Evolutionary conservation across 306 rosid species (phyloP).

Genomic region (Vigna nakashimae): DNA sequence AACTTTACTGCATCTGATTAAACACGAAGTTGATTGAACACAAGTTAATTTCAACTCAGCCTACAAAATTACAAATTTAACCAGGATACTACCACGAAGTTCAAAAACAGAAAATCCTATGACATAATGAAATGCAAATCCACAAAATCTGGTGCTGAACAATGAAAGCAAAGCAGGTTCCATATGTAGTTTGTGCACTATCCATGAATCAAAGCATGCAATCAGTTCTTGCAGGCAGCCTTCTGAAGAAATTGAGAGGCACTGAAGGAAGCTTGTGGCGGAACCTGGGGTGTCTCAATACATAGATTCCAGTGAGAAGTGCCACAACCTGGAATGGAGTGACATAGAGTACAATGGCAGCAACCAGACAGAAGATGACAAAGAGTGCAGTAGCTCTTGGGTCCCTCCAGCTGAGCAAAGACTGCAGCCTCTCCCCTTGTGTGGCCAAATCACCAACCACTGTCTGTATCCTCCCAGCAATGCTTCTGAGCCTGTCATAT

Average conservation of each 20-base stretch:
- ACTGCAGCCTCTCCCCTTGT: conserved; percentile 97
- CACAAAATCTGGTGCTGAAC: conserved; percentile 55
- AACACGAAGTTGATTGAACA: conserved; percentile 47
- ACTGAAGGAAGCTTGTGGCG: conserved; percentile 97
- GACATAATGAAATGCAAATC: conserved; percentile 54
- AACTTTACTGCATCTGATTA: conserved; percentile 41
- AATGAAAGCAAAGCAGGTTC: conserved; percentile 41
- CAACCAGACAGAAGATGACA: conserved; percentile 88
- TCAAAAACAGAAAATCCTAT: conserved; percentile 49
- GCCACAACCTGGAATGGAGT: conserved; percentile 98
- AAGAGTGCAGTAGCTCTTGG: conserved; percentile 94
- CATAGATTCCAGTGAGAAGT: conserved; percentile 80
- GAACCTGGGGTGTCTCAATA: conserved; percentile 93
- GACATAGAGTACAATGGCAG: conserved; percentile 89
- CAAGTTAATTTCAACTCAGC: conserved; percentile 59
- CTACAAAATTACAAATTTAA: conserved; percentile 65
- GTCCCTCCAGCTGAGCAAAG: conserved; percentile 97
- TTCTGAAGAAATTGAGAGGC: conserved; percentile 95
- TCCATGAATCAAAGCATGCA: conserved; percentile 84
- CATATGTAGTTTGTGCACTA: conserved; percentile 42
- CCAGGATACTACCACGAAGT: conserved; percentile 44
- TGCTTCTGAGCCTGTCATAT: conserved; percentile 89
- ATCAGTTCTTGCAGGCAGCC: conserved; percentile 96
- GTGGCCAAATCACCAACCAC: conserved; percentile 97
- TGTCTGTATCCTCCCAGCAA: conserved; percentile 94